Evolutionary conservation across 257 asterid genomes (phyloP).

Genomic region (Plantago ovata): DNA sequence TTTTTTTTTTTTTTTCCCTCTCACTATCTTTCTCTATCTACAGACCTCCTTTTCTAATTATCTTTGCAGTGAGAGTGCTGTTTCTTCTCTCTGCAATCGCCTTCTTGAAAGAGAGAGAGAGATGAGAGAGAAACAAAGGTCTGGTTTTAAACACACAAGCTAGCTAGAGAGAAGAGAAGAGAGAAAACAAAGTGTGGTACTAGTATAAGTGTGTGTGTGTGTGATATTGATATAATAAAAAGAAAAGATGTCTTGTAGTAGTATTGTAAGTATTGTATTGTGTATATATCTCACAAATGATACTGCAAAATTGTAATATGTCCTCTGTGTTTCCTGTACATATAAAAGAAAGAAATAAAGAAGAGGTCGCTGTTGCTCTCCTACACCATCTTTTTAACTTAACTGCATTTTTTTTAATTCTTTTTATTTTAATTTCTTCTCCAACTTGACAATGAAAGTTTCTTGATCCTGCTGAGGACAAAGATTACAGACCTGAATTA

Average conservation of each 20-base stretch:
- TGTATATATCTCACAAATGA: slow-evolving; percentile 25
- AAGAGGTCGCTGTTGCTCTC: slow-evolving; percentile 51
- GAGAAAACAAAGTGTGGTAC: no score
- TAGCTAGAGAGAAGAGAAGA: no score
- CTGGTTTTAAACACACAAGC: no score
- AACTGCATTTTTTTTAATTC: slow-evolving; percentile 16
- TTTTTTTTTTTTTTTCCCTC: slow-evolving; percentile 26
- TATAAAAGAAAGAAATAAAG: slow-evolving; percentile 28
- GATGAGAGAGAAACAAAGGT: slow-evolving; percentile 22
- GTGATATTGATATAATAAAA: slow-evolving; percentile 26
- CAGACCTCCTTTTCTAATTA: slow-evolving; percentile 9
- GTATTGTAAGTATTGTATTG: slow-evolving; percentile 25
- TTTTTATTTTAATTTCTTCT: slow-evolving; percentile 18
- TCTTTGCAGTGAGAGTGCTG: slow-evolving; percentile 37
- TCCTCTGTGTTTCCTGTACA: slow-evolving; percentile 22
- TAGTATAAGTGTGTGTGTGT: no score
- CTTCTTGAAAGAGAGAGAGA: slow-evolving; percentile 51
- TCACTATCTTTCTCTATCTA: slow-evolving; percentile 27
- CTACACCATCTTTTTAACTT: slow-evolving; percentile 35
- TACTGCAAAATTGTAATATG: not conserved
- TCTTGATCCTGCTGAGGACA: slow-evolving; percentile 41
- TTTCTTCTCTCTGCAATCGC: slow-evolving; percentile 67
- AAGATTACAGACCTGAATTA: slow-evolving; percentile 43
- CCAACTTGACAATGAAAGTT: slow-evolving; percentile 37
- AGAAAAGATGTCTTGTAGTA: no score